phyloP scores from a whole-genome alignment of 2,329 filamentous ascomycete species.

The Nigrospora osmanthi region DNA sequence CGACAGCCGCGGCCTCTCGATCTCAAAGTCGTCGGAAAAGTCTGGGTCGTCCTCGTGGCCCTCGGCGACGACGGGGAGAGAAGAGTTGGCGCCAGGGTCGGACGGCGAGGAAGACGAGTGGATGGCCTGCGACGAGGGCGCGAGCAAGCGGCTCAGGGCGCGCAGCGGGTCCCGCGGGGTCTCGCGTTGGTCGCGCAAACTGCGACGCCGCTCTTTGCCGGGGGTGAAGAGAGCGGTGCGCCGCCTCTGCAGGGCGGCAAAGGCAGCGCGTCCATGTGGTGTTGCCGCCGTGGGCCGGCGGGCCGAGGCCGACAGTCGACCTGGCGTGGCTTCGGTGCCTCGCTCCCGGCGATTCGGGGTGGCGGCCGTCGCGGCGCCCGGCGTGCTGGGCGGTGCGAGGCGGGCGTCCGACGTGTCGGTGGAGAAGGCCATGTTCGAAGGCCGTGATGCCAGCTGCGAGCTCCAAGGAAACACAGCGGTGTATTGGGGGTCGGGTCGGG shows the following conservation, averaged over 20 bases:
- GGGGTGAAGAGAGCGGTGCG: slow-evolving; percentile 54
- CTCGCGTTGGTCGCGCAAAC: slow-evolving; percentile 41
- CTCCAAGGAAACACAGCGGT: no score
- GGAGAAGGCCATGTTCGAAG: slow-evolving; percentile 3
- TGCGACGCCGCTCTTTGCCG: slow-evolving; percentile 49
- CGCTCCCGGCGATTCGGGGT: slow-evolving; percentile 24
- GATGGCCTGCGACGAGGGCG: slow-evolving; percentile 36
- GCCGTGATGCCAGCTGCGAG: no score
- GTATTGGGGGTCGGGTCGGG: no score
- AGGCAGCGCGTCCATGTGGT: slow-evolving; percentile 54
- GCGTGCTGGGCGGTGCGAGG: slow-evolving; percentile 16
- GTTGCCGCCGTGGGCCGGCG: slow-evolving; percentile 37
- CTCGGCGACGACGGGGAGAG: slow-evolving; percentile 16
- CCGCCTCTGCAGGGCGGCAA: slow-evolving; percentile 48
- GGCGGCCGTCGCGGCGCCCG: slow-evolving; percentile 9
- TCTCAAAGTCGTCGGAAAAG: slow-evolving; percentile 29
- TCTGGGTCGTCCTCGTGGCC: slow-evolving; percentile 34
- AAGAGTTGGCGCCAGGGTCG: slow-evolving; percentile 9
- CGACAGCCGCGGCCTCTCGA: slow-evolving; percentile 45
- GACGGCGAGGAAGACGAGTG: slow-evolving; percentile 36
- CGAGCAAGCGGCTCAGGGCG: slow-evolving; percentile 45
- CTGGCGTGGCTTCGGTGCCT: slow-evolving; percentile 30
- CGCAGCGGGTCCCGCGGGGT: slow-evolving; percentile 28
- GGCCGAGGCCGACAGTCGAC: slow-evolving; percentile 37
- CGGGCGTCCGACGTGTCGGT: slow-evolving; percentile 6